Evolutionary conservation across 1,139 yeast species (phyloP), one percentile per base, ranked within the genome.

Genomic region (Geotrichum europaeum): DNA sequence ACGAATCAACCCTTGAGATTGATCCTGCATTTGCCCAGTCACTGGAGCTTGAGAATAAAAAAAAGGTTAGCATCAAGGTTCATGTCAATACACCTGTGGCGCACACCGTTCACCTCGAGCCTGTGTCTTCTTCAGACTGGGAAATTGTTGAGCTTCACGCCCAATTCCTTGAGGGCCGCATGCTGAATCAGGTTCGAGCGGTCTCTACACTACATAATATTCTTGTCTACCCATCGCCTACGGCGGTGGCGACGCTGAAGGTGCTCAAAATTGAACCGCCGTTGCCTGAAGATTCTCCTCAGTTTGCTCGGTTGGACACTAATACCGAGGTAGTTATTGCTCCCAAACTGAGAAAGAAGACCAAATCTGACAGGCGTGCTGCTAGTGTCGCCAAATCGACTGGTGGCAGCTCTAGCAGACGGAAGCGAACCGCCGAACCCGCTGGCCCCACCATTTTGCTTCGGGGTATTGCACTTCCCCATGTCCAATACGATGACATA

Each of bases 111-210:
- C 84, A 83, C 69, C 79, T 92, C 53, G 97, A 90, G 69, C 98
- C 98, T 0, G 74, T 82, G 43, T 79, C 89, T 0, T 74, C 86
- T 2, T 81, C 87, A 3, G 99, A 94, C 70, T 94, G 98, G 98
- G 98, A 92, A 67, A 77, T 89, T 51, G 89, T 91, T 5, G 97
- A 91, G 69, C 75, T 88, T 4, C 89, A 94, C 72, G 95, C 96
- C 1, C 84, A 81, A 56, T 82, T 80, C 57, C 80, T 94, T 51
- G 98, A 94, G 69, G 84, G 84, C 56, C 84, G 84, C 66, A 79
- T 92, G 67, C 76, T 92, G 52, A 83, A 85, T 59, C 98, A 92
- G 72, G 85, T 95, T 1, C 78, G 98, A 62, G 88, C 95, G 57
- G 88, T 91, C 1, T 78, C 85, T 0, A 64, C 79, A 30, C 77